These are phyloP conservation scores for Colletotrichum gloeosporioides DNA, from an alignment of 2,329 filamentous ascomycete genomes.

Conservation along the genomic window DNA sequence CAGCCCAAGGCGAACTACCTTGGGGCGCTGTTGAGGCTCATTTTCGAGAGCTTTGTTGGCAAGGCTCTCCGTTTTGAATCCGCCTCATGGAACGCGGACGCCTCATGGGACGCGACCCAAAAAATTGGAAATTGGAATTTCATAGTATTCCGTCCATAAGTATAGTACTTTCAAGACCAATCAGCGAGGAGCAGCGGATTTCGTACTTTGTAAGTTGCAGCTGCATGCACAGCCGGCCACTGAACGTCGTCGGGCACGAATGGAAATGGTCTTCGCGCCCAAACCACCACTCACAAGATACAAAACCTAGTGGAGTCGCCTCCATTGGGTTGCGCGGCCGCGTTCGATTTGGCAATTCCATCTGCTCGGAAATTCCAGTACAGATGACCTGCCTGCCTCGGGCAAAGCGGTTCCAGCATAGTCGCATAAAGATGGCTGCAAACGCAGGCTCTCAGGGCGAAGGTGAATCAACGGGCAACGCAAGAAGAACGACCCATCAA, in stretches of 20 bases:
- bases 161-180: background rate
- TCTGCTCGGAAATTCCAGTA: background rate
- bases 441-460: background rate
- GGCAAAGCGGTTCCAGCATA: background rate
- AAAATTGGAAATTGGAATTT: background rate
- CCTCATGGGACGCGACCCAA: background rate
- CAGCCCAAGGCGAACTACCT: background rate
- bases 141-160: background rate
- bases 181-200: background rate
- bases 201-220: background rate
- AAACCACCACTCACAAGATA: background rate
- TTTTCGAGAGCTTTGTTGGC: background rate
- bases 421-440: background rate
- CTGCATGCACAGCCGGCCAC: background rate
- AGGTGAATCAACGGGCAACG: background rate
- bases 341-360: conserved; percentile 2
- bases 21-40: background rate
- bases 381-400: background rate
- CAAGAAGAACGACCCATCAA: background rate
- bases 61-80: background rate
- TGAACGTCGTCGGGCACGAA: background rate
- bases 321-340: background rate
- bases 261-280: background rate
- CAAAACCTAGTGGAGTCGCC: background rate
- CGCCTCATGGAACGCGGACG: background rate